These are phyloP conservation scores for Corynespora cassiicola DNA, from an alignment of 2,329 filamentous ascomycete genomes.

Conservation along the genomic window DNA sequence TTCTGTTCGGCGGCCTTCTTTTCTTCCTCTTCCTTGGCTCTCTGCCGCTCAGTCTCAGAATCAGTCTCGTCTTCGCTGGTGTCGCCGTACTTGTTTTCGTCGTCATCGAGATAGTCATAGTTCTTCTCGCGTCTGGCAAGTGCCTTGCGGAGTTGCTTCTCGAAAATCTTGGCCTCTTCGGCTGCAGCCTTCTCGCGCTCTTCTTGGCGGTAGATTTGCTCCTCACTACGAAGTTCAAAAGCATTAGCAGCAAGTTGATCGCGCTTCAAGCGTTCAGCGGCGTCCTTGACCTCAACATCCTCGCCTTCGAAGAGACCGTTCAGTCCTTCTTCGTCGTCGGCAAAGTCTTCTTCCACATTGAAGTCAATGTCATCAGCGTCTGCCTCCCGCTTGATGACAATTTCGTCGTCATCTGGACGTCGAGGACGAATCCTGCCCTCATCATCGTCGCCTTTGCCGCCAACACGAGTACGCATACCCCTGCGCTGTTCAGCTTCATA, in stretches of 20 bases:
- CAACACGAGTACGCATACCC: slow-evolving; percentile 37
- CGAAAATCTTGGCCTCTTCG: slow-evolving; percentile 71
- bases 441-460: slow-evolving; percentile 41
- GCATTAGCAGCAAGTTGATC: slow-evolving; percentile 88
- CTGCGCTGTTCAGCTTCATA: slow-evolving; percentile 17
- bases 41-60: slow-evolving; percentile 69
- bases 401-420: slow-evolving; percentile 50
- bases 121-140: slow-evolving; percentile 86
- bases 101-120: slow-evolving; percentile 83
- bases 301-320: slow-evolving; percentile 50
- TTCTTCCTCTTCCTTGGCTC: slow-evolving; percentile 63
- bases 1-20: slow-evolving; percentile 54
- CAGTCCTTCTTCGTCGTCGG: slow-evolving; percentile 77
- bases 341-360: slow-evolving; percentile 74
- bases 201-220: slow-evolving; percentile 69
- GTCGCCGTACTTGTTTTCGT: slow-evolving; percentile 55
- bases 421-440: slow-evolving; percentile 44
- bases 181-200: slow-evolving; percentile 71
- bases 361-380: slow-evolving; percentile 73
- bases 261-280: slow-evolving; percentile 70
- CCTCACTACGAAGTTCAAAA: slow-evolving; percentile 68
- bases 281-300: slow-evolving; percentile 66
- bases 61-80: slow-evolving; percentile 51
- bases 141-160: slow-evolving; percentile 80
- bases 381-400: slow-evolving; percentile 55